Base-by-base conservation (phyloP, 2,329 filamentous ascomycete species). In the Huntiella moniliformis region DNA sequence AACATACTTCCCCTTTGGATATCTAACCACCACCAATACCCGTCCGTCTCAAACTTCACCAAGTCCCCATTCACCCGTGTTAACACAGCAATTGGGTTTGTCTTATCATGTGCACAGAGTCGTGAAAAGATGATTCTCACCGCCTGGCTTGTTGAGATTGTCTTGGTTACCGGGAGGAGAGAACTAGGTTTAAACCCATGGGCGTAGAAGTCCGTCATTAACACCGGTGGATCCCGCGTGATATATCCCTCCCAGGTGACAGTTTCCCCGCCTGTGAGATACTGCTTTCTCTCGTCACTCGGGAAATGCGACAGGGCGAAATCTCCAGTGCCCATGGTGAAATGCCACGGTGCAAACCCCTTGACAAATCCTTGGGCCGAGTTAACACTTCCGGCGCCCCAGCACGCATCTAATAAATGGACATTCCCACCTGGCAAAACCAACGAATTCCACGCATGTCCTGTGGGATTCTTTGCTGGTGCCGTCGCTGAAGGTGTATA, bases 401-500 rank as follows among this genome's bases (percentile, higher is more conserved):
- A 98, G 58, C 88, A 96, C 0, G 81, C 63, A 56, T 98, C 91
- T 42, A 96, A 64, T 1, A 96, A 70, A 61, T 95, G 94, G 88
- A 88, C 96, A 52, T 77, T 73, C 2, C 83, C 84, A 18, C 77
- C 73, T 54, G 96, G 88, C 49, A 96, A 85, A 44, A 76, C 72
- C 5, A 95, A 84, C 0, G 82, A 87, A 56, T 94, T 95, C 91
- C 91, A 95, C 0, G 91, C 88, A 60, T 96, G 88, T 1, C 74
- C 73, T 4, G 63, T 68, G 0, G 72, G 63, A 44, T 77, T 65
- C 15, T 69, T 71, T 0, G 74, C 70, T 2, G 87, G 87, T 0
- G 80, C 58, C 0, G 75, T 70, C 35, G 68, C 64, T 5, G 86
- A 62, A 0, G 75, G 61, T 0, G 57, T 59, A 60, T 86, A 79